Percentiles rank a stretch among this genome's conserved stretches.
Conservation (phyloP, 1,284 basidiomycete species). For the Violaceomyces palustris region DNA sequence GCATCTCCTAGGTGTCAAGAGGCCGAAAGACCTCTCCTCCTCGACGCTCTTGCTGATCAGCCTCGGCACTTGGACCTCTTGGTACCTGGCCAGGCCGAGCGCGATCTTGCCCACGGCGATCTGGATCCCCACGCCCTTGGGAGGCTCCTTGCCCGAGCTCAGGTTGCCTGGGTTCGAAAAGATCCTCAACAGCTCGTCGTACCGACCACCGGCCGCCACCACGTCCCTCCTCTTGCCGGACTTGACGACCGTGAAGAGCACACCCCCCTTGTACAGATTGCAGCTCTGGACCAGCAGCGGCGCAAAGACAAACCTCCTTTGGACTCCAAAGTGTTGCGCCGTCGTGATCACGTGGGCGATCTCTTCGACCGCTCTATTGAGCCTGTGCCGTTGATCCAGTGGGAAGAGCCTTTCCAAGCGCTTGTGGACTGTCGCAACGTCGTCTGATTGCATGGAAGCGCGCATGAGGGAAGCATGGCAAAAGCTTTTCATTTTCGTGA, state of each 20-base stretch:
- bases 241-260: constrained; percentile 69
- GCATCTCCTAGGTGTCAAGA: constrained; percentile 77
- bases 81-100: constrained; percentile 60
- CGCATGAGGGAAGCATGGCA: not conserved
- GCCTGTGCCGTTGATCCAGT: constrained; percentile 24
- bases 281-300: constrained; percentile 64
- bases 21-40: constrained; percentile 77
- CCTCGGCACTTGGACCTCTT: constrained; percentile 67
- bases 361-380: constrained; percentile 57
- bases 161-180: constrained; percentile 58
- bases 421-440: constrained; percentile 27
- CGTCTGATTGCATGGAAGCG: constrained; percentile 12
- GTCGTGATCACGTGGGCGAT: constrained; percentile 65
- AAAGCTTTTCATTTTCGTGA: not conserved
- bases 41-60: constrained; percentile 63
- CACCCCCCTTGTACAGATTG: constrained; percentile 66
- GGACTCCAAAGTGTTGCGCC: constrained; percentile 63
- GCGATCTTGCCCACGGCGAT: constrained; percentile 76
- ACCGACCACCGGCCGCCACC: constrained; percentile 71
- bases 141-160: constrained; percentile 52
- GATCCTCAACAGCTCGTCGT: constrained; percentile 67
- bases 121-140: constrained; percentile 68
- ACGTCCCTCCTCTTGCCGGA: constrained; percentile 65
- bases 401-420: constrained; percentile 35
- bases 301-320: constrained; percentile 63